These are phyloP conservation scores for Malus hybrid DNA, from an alignment of 331 rosid genomes.

Conservation along the genomic window DNA sequence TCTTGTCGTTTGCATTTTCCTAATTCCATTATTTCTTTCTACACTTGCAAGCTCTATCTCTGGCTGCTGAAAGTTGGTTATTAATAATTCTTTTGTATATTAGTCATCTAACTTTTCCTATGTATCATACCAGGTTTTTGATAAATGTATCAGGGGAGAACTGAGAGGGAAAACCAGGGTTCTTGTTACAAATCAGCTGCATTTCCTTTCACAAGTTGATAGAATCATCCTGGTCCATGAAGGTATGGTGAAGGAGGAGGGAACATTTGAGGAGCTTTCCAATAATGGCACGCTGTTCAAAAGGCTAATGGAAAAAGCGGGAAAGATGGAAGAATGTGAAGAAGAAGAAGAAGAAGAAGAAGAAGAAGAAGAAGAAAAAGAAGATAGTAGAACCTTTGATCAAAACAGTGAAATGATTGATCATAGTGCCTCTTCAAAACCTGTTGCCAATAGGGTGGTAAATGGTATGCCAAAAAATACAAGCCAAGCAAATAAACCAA, in stretches of 20 bases:
- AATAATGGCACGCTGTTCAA: slow-evolving; percentile 35
- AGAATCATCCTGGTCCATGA: slow-evolving; percentile 39
- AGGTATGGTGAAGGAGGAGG: slow-evolving; percentile 41
- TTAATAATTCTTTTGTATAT: not conserved
- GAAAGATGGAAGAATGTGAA: slow-evolving; percentile 32
- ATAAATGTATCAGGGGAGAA: slow-evolving; percentile 44
- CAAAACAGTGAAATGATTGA: slow-evolving; percentile 15
- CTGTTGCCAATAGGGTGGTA: slow-evolving; percentile 22
- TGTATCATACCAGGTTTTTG: slow-evolving; percentile 33
- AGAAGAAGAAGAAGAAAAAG: slow-evolving; percentile 15
- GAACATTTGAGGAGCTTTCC: slow-evolving; percentile 43
- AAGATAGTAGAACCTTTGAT: slow-evolving; percentile 19
- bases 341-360: slow-evolving; percentile 23
- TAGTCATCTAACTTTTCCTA: not conserved
- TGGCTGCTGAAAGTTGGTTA: not conserved
- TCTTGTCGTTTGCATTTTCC: not conserved
- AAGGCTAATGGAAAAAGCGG: slow-evolving; percentile 47
- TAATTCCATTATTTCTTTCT: not conserved
- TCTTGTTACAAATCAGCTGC: slow-evolving; percentile 41
- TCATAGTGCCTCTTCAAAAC: slow-evolving; percentile 12
- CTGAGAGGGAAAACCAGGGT: slow-evolving; percentile 42
- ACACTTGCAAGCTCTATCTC: not conserved
- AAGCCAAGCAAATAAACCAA: slow-evolving; percentile 11
- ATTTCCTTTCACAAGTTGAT: slow-evolving; percentile 46
- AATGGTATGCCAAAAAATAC: slow-evolving; percentile 7